phyloP scores from a whole-genome alignment of 2,329 filamentous ascomycete genomes.

The Cladosporium velox region DNA sequence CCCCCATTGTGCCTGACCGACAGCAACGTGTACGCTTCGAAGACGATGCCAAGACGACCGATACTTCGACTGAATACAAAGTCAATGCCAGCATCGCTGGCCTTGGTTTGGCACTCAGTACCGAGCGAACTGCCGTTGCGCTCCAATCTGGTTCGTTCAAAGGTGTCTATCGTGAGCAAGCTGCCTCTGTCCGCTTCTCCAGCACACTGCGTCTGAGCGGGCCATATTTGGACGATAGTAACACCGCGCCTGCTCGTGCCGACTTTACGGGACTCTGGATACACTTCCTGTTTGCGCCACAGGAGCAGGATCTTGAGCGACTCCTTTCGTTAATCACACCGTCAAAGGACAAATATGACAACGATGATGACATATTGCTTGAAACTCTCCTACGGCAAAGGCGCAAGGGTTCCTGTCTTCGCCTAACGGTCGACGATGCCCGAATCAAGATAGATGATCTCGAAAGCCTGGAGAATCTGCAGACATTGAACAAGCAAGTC shows the following conservation, averaged over 20 bases:
- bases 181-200: slow-evolving; percentile 14
- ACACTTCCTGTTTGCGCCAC: slow-evolving; percentile 72
- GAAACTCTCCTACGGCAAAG: slow-evolving; percentile 87
- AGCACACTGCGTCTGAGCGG: slow-evolving; percentile 59
- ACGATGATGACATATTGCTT: slow-evolving; percentile 90
- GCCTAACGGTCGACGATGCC: slow-evolving; percentile 66
- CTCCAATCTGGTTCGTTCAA: slow-evolving; percentile 73
- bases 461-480: slow-evolving; percentile 66
- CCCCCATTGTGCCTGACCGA: slow-evolving; percentile 40
- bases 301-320: slow-evolving; percentile 76
- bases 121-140: slow-evolving; percentile 65
- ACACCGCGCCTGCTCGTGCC: slow-evolving; percentile 49
- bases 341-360: slow-evolving; percentile 85
- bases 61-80: slow-evolving; percentile 54
- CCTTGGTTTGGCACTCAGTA: slow-evolving; percentile 69
- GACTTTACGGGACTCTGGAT: slow-evolving; percentile 68
- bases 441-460: slow-evolving; percentile 64
- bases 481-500: slow-evolving; percentile 74
- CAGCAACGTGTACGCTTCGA: slow-evolving; percentile 61
- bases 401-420: slow-evolving; percentile 79
- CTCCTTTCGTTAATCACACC: slow-evolving; percentile 86
- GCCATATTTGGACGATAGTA: slow-evolving; percentile 61
- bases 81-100: slow-evolving; percentile 76
- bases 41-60: slow-evolving; percentile 38
- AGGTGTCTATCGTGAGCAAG: slow-evolving; percentile 65